Percentiles rank a stretch among this genome's conserved stretches.
Evolutionary conservation across 2,329 filamentous ascomycete genomes (phyloP).

Genomic region (Cladosporium oxysporum): DNA sequence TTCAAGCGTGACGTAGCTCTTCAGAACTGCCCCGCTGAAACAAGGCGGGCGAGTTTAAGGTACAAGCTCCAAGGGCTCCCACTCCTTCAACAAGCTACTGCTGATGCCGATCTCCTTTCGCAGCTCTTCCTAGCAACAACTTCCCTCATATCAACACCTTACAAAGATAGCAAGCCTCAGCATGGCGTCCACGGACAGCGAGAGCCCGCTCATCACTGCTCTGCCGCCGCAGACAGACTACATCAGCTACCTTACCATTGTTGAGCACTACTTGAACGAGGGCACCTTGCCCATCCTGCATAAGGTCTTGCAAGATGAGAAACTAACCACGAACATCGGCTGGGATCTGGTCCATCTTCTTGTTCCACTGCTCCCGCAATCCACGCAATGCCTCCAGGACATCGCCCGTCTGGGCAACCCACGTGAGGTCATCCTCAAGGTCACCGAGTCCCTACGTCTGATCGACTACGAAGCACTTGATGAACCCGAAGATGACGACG

Average conservation of each 20-base stretch:
- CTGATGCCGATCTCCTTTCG: background rate
- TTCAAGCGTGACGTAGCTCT: background rate
- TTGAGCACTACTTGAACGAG: slow-evolving; percentile 70
- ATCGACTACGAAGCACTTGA: slow-evolving; percentile 51
- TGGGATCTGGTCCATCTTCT: slow-evolving; percentile 82
- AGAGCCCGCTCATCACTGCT: slow-evolving; percentile 57
- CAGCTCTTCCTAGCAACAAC: background rate
- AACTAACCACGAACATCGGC: slow-evolving; percentile 73
- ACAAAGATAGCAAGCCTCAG: background rate
- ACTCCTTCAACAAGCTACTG: background rate
- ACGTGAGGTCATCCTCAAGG: slow-evolving; percentile 77
- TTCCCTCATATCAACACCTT: background rate
- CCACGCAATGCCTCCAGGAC: slow-evolving; percentile 70
- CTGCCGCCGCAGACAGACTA: slow-evolving; percentile 65
- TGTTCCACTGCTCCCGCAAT: slow-evolving; percentile 63
- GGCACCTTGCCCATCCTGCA: slow-evolving; percentile 68
- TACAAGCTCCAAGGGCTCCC: slow-evolving; percentile 3
- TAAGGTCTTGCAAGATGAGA: slow-evolving; percentile 66
- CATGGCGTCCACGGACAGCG: slow-evolving; percentile 30
- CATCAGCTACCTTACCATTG: slow-evolving; percentile 75
- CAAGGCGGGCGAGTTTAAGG: background rate
- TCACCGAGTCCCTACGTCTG: slow-evolving; percentile 69
- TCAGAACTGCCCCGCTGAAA: slow-evolving; percentile 5
- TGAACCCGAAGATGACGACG: slow-evolving; percentile 58
- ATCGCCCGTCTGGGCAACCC: slow-evolving; percentile 78